Evolutionary conservation across 2,329 filamentous ascomycete genomes (phyloP), one percentile per base, ranked within the genome.

Genomic region (Beauveria sp.): DNA sequence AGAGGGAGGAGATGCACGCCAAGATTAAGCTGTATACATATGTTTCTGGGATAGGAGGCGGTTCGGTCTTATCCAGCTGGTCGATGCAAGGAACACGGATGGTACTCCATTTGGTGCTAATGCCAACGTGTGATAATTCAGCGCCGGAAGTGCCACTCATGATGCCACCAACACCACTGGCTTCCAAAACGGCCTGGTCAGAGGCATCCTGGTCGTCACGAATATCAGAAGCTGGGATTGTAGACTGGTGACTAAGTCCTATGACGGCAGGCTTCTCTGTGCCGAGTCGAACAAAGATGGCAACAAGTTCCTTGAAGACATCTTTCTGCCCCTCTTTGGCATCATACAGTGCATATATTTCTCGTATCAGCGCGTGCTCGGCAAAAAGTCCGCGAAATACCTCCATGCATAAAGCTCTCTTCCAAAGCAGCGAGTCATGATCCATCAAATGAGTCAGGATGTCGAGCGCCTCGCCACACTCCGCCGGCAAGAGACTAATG

Each of bases 21-120:
- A 99, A 77, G 1, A 93, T 90, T 53, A 99, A 79, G 64, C 89
- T 91, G 74, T 97, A 98, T 8, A 96, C 83, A 69, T 99, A 99
- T 0, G 95, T 96, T 64, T 97, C 93, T 0, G 95, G 95, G 24
- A 96, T 84, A 0, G 79, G 68, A 4, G 93, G 92, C 0, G 93
- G 83, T 53, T 96, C 93, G 0, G 86, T 84, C 73, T 98, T 99
- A 75, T 99, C 95, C 22, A 98, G 83, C 65, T 96, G 91, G 68
- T 99, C 95, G 64, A 98, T 91, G 70, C 91, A 96, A 5, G 92
- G 88, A 12, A 92, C 89, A 55, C 91, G 85, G 64, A 96, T 84
- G 14, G 88, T 84, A 73, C 95, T 99, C 92, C 92, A 98, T 69
- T 96, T 90, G 3, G 83, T 86, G 74, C 92, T 96, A 69, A 99